Evolutionary conservation across 2,329 filamentous ascomycete genomes (phyloP).

Genomic region (Aspergillus sp.): DNA sequence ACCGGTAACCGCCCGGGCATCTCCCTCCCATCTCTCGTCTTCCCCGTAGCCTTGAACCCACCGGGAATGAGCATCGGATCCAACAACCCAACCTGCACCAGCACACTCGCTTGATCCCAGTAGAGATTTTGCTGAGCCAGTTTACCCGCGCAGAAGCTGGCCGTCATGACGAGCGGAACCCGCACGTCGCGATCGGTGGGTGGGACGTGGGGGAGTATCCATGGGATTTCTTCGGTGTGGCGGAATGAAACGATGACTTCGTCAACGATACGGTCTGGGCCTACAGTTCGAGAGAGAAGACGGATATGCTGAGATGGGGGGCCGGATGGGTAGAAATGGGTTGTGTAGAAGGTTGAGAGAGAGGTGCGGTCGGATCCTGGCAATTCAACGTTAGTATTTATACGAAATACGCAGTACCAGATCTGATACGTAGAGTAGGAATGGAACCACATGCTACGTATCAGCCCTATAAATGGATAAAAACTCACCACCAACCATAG

Average conservation of each 20-base stretch:
- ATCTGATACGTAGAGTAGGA: too few relatives aligned
- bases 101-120: slow-evolving; percentile 59
- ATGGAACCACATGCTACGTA: not conserved
- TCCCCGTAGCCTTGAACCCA: slow-evolving; percentile 31
- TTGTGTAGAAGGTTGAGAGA: slow-evolving; percentile 46
- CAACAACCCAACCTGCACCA: slow-evolving; percentile 55
- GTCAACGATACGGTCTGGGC: slow-evolving; percentile 53
- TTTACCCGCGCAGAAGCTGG: slow-evolving; percentile 28
- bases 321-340: slow-evolving; percentile 49
- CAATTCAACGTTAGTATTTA: too few relatives aligned
- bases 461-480: not conserved
- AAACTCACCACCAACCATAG: slow-evolving; percentile 30
- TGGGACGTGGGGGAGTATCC: slow-evolving; percentile 52
- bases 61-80: slow-evolving; percentile 50
- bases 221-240: slow-evolving; percentile 50
- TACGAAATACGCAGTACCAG: too few relatives aligned
- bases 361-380: slow-evolving; percentile 14
- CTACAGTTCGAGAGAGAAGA: slow-evolving; percentile 52
- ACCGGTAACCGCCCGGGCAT: slow-evolving; percentile 29
- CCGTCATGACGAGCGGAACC: slow-evolving; percentile 49
- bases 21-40: slow-evolving; percentile 22
- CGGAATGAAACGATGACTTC: slow-evolving; percentile 53
- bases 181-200: slow-evolving; percentile 52
- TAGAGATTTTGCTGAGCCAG: slow-evolving; percentile 52
- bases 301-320: slow-evolving; percentile 45